Base-by-base conservation (phyloP, 352 stramenopile species). In the Aphanomyces astaci region DNA sequence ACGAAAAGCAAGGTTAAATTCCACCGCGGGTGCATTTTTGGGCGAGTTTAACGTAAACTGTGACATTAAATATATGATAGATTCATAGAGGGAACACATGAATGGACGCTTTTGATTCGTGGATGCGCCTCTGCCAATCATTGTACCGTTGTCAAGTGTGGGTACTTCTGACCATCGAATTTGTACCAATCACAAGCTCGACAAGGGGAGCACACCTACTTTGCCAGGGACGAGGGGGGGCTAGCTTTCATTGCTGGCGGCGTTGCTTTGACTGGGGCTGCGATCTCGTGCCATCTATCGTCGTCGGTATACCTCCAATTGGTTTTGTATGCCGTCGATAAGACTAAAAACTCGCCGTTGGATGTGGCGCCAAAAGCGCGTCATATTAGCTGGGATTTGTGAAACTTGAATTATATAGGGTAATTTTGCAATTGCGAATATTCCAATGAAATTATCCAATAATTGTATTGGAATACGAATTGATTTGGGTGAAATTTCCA, bases 1-100 rank as follows among this genome's bases (percentile, higher is more conserved):
- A 59, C 51, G 33, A 59, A 30, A 2, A 40, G 22, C 2, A 40
- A 59, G 25, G n/a, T n/a, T n/a, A n/a, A n/a, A n/a, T n/a, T n/a
- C n/a, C n/a, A n/a, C n/a, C n/a, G n/a, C n/a, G n/a, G n/a, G 28
- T 55, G 28, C 15, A 55, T 55, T 11, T n/a, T 13, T 55, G 30
- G 22, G 7, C 22, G 51, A 59, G 51, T 59, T 33, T 33, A 59
- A 59, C 51, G 51, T 30, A 39, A 33, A 40, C 51, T 59, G 48
- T 59, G 27, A 36, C 32, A 59, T 24, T 32, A 5, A 36, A 59
- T 59, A 33, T 59, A 9, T 10, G 10, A 59, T 59, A 30, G 13
- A 28, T 32, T 59, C 30, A 33, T 4, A 32, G 4, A 59, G 51
- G 30, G 1, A 33, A 36, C 15, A 11, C 30, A n/a, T 24, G 22